Base-by-base conservation (phyloP, 2,329 filamentous ascomycete genomes). In the Phialocephala sp. region DNA sequence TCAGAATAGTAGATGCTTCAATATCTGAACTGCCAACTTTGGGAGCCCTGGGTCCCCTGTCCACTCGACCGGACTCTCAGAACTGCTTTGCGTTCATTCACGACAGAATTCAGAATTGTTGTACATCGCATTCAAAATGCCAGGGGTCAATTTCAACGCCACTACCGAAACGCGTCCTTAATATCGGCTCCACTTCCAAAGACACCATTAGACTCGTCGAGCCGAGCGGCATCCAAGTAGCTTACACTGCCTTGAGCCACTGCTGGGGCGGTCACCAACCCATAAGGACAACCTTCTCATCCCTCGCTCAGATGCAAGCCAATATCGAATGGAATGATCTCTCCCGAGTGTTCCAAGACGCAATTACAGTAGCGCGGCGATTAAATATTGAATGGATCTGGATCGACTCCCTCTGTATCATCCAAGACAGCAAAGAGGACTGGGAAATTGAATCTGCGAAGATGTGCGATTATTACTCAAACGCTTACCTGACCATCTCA, bases 381-480 rank as follows among this genome's bases (percentile, higher is more conserved):
- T 68, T 77, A 55, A 67, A 67, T 1, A 45, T 76, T 32, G 50
- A 67, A 11, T 76, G 73, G 63, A 63, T 76, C 27, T 76, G 37
- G 73, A 76, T 45, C 15, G 15, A 20, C 64, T 69, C 68, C 27
- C 27, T 32, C 27, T 77, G 75, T 59, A 74, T 77, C 39, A 68
- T 73, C 35, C 74, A 77, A 52, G 71, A 74, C 43, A 67, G 69
- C 39, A 63, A 72, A 64, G 59, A 71, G 52, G 74, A 75, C 54
- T 73, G 71, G 71, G 52, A 63, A 39, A 60, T 61, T 18, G 70
- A 74, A 63, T 65, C 71, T 11, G 58, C 64, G 3, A 63, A 66
- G 45, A 75, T 75, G 72, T 63, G 63, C 11, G 41, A 66, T 12
- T 67, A 72, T n/a, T 76, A 75, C 63, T 62, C 60, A 35, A 65